Evolutionary conservation across 2,329 filamentous ascomycete species (phyloP).

Genomic region (Laburnicola sp.): DNA sequence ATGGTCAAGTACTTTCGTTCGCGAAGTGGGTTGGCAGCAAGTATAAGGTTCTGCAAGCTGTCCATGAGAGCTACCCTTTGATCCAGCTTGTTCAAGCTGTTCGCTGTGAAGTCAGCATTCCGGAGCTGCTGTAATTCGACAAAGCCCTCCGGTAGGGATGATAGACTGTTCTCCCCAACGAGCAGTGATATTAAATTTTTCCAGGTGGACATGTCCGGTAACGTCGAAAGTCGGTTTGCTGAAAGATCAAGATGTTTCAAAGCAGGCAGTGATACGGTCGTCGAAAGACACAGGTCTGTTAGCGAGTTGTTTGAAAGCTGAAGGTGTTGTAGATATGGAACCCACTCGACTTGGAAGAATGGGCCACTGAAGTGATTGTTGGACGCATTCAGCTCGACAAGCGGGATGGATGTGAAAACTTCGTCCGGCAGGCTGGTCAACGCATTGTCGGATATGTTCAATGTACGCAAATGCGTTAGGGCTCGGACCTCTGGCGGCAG

Average conservation of each 20-base stretch:
- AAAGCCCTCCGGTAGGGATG: slow-evolving; percentile 76
- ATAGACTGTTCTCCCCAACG: slow-evolving; percentile 80
- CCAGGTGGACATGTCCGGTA: slow-evolving; percentile 79
- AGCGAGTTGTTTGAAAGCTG: slow-evolving; percentile 80
- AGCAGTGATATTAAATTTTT: slow-evolving; percentile 70
- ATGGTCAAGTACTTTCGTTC: slow-evolving; percentile 86
- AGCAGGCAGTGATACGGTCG: slow-evolving; percentile 65
- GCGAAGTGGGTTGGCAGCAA: slow-evolving; percentile 86
- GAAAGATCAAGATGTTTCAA: slow-evolving; percentile 76
- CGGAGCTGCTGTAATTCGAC: slow-evolving; percentile 67
- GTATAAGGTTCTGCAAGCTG: slow-evolving; percentile 69
- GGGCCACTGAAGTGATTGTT: slow-evolving; percentile 77
- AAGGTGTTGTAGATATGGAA: slow-evolving; percentile 71
- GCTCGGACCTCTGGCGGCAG: slow-evolving; percentile 70
- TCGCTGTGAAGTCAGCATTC: slow-evolving; percentile 81
- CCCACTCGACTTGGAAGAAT: slow-evolving; percentile 65
- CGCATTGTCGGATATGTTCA: slow-evolving; percentile 81
- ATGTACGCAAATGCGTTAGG: slow-evolving; percentile 68
- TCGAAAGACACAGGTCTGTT: slow-evolving; percentile 53
- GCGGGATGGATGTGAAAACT: slow-evolving; percentile 65
- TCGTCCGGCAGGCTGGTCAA: slow-evolving; percentile 73
- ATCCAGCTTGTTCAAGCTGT: slow-evolving; percentile 77
- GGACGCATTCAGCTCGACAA: slow-evolving; percentile 72
- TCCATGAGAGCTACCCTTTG: slow-evolving; percentile 80
- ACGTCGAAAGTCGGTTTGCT: slow-evolving; percentile 72